phyloP scores from a whole-genome alignment of 148 eudicot genomes.

The Pharnaceum exiguum region DNA sequence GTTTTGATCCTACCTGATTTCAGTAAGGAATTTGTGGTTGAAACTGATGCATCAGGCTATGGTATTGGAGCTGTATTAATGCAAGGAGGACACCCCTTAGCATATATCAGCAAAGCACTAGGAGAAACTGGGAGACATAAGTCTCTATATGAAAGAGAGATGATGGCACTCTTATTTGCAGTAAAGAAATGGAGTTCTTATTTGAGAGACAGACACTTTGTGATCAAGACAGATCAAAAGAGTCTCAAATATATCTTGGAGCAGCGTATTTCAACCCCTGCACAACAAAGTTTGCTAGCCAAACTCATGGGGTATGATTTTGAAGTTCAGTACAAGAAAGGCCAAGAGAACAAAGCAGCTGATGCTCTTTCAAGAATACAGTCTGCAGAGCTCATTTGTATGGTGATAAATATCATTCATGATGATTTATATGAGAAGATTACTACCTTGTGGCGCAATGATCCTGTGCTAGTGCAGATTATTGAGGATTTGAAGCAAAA shows the following conservation, averaged over 20 bases:
- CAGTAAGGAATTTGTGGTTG: background rate
- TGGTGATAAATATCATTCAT: background rate
- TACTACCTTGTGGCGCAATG: background rate
- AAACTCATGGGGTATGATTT: conserved; percentile 8
- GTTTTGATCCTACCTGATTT: conserved; percentile 15
- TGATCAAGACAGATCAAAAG: background rate
- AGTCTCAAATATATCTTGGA: conserved; percentile 1
- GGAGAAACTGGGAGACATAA: too few species aligned
- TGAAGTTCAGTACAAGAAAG: conserved; percentile 2
- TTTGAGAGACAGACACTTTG: background rate
- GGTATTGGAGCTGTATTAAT: conserved; percentile 6
- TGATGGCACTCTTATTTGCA: background rate
- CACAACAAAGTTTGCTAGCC: conserved; percentile 4
- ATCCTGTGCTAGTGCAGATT: background rate
- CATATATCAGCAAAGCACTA: background rate
- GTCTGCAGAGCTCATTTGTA: background rate
- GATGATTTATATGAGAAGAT: background rate
- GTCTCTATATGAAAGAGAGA: conserved; percentile 6
- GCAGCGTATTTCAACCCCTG: background rate
- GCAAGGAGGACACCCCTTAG: background rate
- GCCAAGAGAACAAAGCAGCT: background rate
- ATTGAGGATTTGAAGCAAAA: background rate
- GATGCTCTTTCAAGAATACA: conserved; percentile 7
- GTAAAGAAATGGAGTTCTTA: background rate
- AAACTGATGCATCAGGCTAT: background rate